Evolutionary conservation across 2,329 filamentous ascomycete genomes (phyloP).

Genomic region (Botrytis fragariae): DNA sequence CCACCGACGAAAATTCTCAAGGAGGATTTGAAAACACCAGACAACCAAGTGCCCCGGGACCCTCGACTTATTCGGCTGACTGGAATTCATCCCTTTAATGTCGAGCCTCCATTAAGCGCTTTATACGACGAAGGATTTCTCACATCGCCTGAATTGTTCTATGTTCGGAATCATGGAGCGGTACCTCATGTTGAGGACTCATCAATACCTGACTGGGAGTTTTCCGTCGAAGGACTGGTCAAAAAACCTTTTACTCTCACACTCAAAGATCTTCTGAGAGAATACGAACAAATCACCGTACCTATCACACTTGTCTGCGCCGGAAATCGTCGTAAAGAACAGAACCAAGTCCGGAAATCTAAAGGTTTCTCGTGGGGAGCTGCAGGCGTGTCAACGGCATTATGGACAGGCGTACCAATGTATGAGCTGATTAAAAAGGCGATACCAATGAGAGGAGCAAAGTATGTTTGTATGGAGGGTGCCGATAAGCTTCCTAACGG

Average conservation of each 20-base stretch:
- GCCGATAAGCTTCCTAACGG: conserved; percentile 87
- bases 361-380: conserved; percentile 95
- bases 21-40: conserved; percentile 80
- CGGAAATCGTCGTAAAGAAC: conserved; percentile 88
- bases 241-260: conserved; percentile 71
- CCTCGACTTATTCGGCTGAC: conserved; percentile 80
- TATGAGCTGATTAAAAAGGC: conserved; percentile 68
- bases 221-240: conserved; percentile 81
- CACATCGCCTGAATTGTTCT: conserved; percentile 84
- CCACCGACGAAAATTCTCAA: conserved; percentile 60
- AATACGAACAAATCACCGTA: conserved; percentile 79
- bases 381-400: conserved; percentile 79
- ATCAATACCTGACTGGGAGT: conserved; percentile 75
- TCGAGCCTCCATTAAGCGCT: conserved; percentile 76
- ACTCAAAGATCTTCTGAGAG: conserved; percentile 66
- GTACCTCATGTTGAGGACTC: conserved; percentile 74
- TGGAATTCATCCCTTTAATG: conserved; percentile 87
- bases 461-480: conserved; percentile 88
- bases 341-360: conserved; percentile 84
- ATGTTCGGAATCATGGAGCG: conserved; percentile 84
- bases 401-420: conserved; percentile 83
- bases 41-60: conserved; percentile 77
- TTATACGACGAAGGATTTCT: conserved; percentile 80
- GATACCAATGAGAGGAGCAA: conserved; percentile 65
- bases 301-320: conserved; percentile 89